Base-by-base conservation (phyloP, 2,329 filamentous ascomycete genomes). In the Akanthomyces dipterigenus region DNA sequence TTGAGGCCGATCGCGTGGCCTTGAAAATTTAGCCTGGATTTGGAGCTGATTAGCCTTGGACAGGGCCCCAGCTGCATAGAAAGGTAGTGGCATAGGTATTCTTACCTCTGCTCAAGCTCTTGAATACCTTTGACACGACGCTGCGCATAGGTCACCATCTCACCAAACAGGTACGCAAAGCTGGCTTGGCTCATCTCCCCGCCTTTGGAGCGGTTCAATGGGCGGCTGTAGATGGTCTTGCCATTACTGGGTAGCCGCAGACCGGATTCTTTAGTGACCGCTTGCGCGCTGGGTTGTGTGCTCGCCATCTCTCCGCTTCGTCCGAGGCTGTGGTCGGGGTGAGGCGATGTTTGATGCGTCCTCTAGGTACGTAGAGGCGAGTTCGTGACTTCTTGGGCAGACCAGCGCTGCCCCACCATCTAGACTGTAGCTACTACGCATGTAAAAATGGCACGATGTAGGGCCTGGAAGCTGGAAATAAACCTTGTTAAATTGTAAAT, bases 151-250 rank as follows among this genome's bases (percentile, higher is more conserved):
- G 87, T 88, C 55, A 99, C 93, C 90, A 98, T 96, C 79, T 97
- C 93, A 63, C 89, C 88, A 73, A 99, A 98, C 63, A 99, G 82
- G 75, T 96, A 98, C 46, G 95, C 93, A 76, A 99, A 98, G 76
- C 91, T 92, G 12, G 95, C 86, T 72, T 96, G 89, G 74, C 92
- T 96, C 67, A 96, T 85, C 80, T 98, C 93, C 62, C 90, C 85
- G 68, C 90, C 91, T 73, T 91, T 90, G 69, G 88, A 89, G 65
- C 95, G 89, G 77, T 97, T 97, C 64, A 98, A 81, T 64, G 96
- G 92, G 60, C 95, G 86, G 80, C 97, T 92, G 80, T 98, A 99
- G 78, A 99, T 98, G 66, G 92, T 96, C 79, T 98, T 98, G 78
- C 92, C 91, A 75, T 87, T 96, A 61, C 90, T 90, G 53, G 95